These are phyloP conservation scores for Ambrosiella beaveri DNA, from an alignment of 2,329 filamentous ascomycete species.

Conservation along the genomic window DNA sequence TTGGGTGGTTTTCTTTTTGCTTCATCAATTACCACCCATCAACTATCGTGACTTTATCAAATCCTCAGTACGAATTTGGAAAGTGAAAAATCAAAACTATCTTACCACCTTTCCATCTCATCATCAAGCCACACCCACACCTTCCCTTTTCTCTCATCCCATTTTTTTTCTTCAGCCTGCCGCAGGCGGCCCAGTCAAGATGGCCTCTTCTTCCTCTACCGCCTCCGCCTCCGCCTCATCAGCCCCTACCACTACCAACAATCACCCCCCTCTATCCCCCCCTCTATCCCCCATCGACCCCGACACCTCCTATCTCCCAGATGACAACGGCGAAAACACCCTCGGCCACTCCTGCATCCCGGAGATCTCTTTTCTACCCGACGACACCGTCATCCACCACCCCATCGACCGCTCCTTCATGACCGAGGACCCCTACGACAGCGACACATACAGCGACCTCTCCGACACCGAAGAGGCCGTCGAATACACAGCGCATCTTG, in stretches of 20 bases:
- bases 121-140: too few relatives aligned
- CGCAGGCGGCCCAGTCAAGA: not conserved
- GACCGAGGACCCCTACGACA: not conserved
- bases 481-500: slow-evolving; percentile 4
- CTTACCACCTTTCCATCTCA: too few relatives aligned
- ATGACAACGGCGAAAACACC: not conserved
- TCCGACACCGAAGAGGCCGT: slow-evolving; percentile 3
- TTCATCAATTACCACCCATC: not conserved
- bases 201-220: not conserved
- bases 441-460: not conserved
- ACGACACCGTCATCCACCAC: slow-evolving; percentile 1
- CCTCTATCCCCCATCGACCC: not conserved
- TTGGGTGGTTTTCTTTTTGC: not conserved
- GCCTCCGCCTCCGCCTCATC: not conserved
- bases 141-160: too few relatives aligned
- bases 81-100: not conserved
- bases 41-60: not conserved
- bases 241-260: not conserved
- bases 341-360: not conserved
- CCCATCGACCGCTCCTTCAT: not conserved
- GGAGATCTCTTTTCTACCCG: not conserved
- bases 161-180: too few relatives aligned
- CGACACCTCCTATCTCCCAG: not conserved
- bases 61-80: not conserved
- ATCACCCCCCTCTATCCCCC: not conserved